phyloP scores from a whole-genome alignment of 257 asterid genomes.

The Osmanthus fragrans region DNA sequence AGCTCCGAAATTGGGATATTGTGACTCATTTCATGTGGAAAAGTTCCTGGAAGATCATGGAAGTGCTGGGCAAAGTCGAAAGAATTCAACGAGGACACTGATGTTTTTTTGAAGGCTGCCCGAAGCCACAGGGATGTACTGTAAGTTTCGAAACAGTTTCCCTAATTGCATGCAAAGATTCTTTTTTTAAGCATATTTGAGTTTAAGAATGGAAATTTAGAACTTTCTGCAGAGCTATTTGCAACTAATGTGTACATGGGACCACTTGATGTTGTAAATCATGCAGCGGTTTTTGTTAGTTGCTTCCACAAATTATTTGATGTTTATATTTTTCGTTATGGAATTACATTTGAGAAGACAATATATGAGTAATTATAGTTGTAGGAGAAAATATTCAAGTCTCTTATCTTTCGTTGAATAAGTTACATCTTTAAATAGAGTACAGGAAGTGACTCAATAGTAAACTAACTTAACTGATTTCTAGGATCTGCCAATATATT shows the following conservation, averaged over 20 bases:
- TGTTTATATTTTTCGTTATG: not conserved
- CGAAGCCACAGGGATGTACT: conserved; percentile 78
- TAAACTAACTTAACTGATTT: not conserved
- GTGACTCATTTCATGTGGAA: conserved; percentile 76
- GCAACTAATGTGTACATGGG: conserved; percentile 11
- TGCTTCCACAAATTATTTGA: conserved; percentile 2
- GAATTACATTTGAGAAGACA: not conserved
- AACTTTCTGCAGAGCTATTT: not conserved
- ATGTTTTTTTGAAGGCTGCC: conserved; percentile 90
- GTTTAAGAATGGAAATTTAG: conserved; percentile 8
- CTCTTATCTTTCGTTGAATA: not conserved
- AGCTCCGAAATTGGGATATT: conserved; percentile 65
- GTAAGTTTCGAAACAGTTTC: conserved; percentile 44
- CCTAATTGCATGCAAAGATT: conserved; percentile 20
- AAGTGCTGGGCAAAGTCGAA: conserved; percentile 67
- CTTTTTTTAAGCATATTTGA: conserved; percentile 9
- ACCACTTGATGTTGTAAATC: conserved; percentile 22
- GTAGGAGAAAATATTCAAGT: not conserved
- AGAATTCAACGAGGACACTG: conserved; percentile 61
- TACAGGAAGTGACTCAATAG: not conserved
- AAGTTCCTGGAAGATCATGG: conserved; percentile 76
- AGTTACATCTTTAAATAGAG: not conserved
- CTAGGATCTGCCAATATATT: not conserved
- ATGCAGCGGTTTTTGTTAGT: conserved; percentile 12
- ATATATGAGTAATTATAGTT: not conserved